Evolutionary conservation across 2,329 filamentous ascomycete genomes (phyloP), one percentile per base, ranked within the genome.

Genomic region (Allantophomopsis lycopodina): DNA sequence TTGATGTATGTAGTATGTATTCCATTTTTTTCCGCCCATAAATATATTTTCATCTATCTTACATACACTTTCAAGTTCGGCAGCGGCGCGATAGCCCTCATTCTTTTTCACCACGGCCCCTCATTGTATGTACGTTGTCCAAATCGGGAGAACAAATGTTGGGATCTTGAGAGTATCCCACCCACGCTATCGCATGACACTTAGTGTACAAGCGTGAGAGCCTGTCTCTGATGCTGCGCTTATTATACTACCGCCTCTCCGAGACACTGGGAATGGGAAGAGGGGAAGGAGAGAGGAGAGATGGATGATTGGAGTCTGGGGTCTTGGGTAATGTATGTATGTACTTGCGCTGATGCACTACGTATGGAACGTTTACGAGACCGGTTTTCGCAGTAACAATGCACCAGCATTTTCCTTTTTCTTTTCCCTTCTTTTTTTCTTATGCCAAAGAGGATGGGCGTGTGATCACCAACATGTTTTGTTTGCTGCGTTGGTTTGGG

Each of bases 11-110:
- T 5, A 3, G 21, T 34, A 28, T 8, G 11, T 28, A 41, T 40
- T 44, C 40, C 39, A 44, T 42, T 37, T 46, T 44, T 40, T 46
- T 46, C 36, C 42, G 38, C 42, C 41, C 42, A 23, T 18, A 43
- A 32, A 45, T 42, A 28, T 40, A 33, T 11, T 38, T 11, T 40
- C 46, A 36, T 42, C 45, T 18, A 41, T 44, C 18, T 35, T 34
- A 33, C 42, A 45, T 17, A 43, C 40, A n/a, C 35, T 44, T 46
- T 31, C 7, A 28, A 28, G 23, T 43, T 37, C 17, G 28, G 16
- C 32, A 35, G 35, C 15, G n/a, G 3, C 10, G 42, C 15, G 30
- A 36, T 14, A 18, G 40, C 36, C 33, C 32, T 42, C 42, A 44
- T 44, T 13, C 17, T 32, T 18, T n/a, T 38, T 20, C 18, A 21